Conservation (phyloP, 2,329 filamentous ascomycete genomes). For the Triangularia setosa region DNA sequence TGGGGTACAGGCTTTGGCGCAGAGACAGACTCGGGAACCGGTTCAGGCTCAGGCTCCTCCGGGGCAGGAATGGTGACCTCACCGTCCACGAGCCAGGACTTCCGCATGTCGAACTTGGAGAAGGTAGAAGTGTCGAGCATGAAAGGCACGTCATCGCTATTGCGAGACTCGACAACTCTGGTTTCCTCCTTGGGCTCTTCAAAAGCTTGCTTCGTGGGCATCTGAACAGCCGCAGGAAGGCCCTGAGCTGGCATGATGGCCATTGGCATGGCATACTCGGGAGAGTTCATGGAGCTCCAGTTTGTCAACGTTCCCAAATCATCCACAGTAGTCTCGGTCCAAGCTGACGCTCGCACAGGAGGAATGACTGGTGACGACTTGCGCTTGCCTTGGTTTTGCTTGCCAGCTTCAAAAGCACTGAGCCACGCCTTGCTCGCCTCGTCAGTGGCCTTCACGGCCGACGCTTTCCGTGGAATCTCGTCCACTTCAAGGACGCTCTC, state of each 20-base stretch:
- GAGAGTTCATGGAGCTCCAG: slow-evolving; percentile 51
- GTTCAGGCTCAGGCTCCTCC: background rate
- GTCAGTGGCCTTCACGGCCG: slow-evolving; percentile 31
- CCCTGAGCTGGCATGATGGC: slow-evolving; percentile 39
- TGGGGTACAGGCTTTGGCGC: slow-evolving; percentile 22
- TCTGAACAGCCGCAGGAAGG: slow-evolving; percentile 39
- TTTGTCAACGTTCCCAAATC: slow-evolving; percentile 37
- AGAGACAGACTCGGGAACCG: background rate
- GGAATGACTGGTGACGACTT: slow-evolving; percentile 51
- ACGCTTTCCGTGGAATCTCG: slow-evolving; percentile 25
- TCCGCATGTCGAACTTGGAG: slow-evolving; percentile 20
- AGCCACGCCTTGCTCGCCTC: slow-evolving; percentile 38
- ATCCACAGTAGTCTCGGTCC: slow-evolving; percentile 37
- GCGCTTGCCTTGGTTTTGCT: slow-evolving; percentile 35
- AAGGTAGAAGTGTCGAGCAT: slow-evolving; percentile 38
- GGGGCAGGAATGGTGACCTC: slow-evolving; percentile 19
- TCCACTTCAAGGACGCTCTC: slow-evolving; percentile 40
- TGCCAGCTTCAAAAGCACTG: slow-evolving; percentile 31
- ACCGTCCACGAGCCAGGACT: slow-evolving; percentile 30
- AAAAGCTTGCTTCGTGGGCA: slow-evolving; percentile 23
- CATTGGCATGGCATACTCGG: slow-evolving; percentile 43
- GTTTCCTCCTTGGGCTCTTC: slow-evolving; percentile 15
- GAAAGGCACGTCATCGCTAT: slow-evolving; percentile 39
- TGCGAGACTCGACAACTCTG: slow-evolving; percentile 23
- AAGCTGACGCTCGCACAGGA: slow-evolving; percentile 32